These are phyloP conservation scores for Clavispora phyllophila DNA, from an alignment of 805 yeast species.

Conservation along the genomic window DNA sequence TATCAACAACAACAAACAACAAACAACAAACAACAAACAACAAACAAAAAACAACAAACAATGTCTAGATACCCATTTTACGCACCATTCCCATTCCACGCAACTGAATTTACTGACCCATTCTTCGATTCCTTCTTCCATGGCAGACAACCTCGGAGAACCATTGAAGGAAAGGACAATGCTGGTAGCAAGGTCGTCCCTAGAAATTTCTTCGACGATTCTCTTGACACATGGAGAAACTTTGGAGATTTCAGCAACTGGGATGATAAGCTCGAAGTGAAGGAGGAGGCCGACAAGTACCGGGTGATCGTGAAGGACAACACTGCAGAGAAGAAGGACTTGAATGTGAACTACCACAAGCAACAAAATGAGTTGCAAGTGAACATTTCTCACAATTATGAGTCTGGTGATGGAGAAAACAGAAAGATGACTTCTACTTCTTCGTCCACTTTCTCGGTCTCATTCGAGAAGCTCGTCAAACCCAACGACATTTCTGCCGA, in stretches of 20 bases:
- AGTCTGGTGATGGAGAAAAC: conserved; percentile 10
- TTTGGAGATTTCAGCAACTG: not conserved
- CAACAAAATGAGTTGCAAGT: conserved; percentile 21
- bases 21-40: no score
- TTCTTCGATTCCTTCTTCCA: conserved; percentile 1
- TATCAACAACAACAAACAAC: not conserved
- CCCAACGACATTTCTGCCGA: conserved; percentile 18
- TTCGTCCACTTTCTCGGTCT: conserved; percentile 16
- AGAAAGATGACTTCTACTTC: conserved; percentile 8
- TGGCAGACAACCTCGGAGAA: not conserved
- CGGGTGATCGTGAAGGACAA: conserved; percentile 13
- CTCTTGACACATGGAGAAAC: not conserved
- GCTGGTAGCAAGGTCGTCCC: not conserved
- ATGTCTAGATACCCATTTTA: not conserved
- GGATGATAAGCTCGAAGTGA: conserved; percentile 9
- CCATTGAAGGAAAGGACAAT: not conserved
- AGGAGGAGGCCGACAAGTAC: conserved; percentile 22
- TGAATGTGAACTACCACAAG: conserved; percentile 21
- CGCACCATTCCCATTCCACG: not conserved
- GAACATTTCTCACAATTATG: conserved; percentile 6
- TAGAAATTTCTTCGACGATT: not conserved
- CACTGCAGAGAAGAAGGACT: conserved; percentile 15
- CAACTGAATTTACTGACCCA: conserved; percentile 1
- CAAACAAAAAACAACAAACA: no score
- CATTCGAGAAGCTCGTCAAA: conserved; percentile 21